phyloP scores from a whole-genome alignment of 2,329 filamentous ascomycete genomes.

The Colletotrichum trifolii region DNA sequence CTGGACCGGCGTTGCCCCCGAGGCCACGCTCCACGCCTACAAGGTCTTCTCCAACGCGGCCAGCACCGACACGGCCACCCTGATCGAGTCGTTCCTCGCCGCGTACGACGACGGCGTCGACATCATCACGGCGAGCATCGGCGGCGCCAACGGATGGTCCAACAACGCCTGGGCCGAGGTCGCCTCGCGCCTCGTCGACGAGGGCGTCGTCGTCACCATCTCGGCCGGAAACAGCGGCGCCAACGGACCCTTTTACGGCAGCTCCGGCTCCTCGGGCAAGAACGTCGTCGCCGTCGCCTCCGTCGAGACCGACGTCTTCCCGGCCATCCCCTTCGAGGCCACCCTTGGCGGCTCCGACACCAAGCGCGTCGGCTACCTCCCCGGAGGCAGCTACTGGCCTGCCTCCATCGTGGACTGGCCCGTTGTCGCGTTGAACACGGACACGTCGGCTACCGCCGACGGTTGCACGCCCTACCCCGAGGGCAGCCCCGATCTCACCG shows the following conservation, averaged over 20 bases:
- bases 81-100: slow-evolving; percentile 50
- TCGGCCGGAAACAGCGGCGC: slow-evolving; percentile 63
- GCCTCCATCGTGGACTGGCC: slow-evolving; percentile 48
- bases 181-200: slow-evolving; percentile 54
- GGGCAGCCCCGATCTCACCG: slow-evolving; percentile 41
- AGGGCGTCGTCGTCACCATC: slow-evolving; percentile 61
- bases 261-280: slow-evolving; percentile 53
- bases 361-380: slow-evolving; percentile 46
- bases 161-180: slow-evolving; percentile 47
- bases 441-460: slow-evolving; percentile 41
- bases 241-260: slow-evolving; percentile 59
- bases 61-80: slow-evolving; percentile 47
- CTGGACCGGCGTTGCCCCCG: slow-evolving; percentile 45
- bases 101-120: slow-evolving; percentile 48
- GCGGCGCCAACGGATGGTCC: slow-evolving; percentile 44
- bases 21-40: slow-evolving; percentile 44
- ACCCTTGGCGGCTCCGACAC: slow-evolving; percentile 43
- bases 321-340: slow-evolving; percentile 44
- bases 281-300: slow-evolving; percentile 58
- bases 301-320: slow-evolving; percentile 46
- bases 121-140: slow-evolving; percentile 51
- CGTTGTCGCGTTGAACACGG: slow-evolving; percentile 41
- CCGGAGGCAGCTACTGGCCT: slow-evolving; percentile 47
- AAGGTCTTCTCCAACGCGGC: slow-evolving; percentile 44
- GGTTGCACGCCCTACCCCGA: slow-evolving; percentile 42